Base-by-base conservation (phyloP, 139 green algal species). In the Monoraphidium neglectum region DNA sequence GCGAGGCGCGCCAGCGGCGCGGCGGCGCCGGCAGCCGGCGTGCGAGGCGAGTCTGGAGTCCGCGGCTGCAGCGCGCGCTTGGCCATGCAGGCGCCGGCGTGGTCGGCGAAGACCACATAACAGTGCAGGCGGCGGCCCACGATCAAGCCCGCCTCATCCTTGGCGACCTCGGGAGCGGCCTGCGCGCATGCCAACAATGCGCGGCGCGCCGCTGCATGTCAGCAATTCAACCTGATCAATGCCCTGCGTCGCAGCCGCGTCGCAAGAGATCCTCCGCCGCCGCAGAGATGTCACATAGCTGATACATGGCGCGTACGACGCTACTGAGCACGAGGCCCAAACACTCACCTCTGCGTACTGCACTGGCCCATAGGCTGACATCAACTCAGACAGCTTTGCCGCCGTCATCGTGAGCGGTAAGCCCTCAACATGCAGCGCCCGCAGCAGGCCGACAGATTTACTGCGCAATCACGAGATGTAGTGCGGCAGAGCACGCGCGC, bases 261-360 rank as follows among this genome's bases (percentile, higher is more conserved):
- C 28, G 8, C 26, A 28, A 60, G 18, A 21, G n/a, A 65, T 65
- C 28, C 57, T 8, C 13, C 57, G 57, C 26, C 28, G 57, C 57
- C 28, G 57, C 57, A n/a, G n/a, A n/a, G n/a, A n/a, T n/a, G 28
- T 16, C n/a, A 10, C 28, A 13, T 13, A 16, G 10, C 10, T 16
- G 57, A 65, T 65, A 8, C 10, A 32, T 8, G 10, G 57, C 57
- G 28, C n/a, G 57, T 13, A 8, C 60, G n/a, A n/a, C n/a, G n/a
- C n/a, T n/a, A n/a, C n/a, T n/a, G n/a, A n/a, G n/a, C n/a, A n/a
- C n/a, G n/a, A n/a, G n/a, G n/a, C n/a, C n/a, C n/a, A n/a, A n/a
- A n/a, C n/a, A n/a, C n/a, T 67, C n/a, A 79, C 73, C 75, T 80
- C 75, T 12, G 75, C 75, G 61, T 80, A 80, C 66, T 80, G 75